Evolutionary conservation across 441 rosid genomes (phyloP).

Genomic region (Jatropha podagrica): DNA sequence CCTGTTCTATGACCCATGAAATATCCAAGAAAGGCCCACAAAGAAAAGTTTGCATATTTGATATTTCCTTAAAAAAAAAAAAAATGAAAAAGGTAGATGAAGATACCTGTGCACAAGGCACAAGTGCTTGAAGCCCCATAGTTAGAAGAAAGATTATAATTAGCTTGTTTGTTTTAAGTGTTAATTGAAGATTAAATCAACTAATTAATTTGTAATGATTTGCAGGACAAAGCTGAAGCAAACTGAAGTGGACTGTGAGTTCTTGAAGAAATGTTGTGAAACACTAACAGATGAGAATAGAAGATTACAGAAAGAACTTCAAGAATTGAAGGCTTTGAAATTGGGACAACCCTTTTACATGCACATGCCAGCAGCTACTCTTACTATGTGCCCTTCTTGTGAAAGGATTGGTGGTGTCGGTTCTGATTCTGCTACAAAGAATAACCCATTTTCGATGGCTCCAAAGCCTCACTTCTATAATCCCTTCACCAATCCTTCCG

Average conservation of each 20-base stretch:
- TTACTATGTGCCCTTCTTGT: constrained; percentile 95
- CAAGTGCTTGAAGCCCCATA: not conserved
- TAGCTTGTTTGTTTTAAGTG: not conserved
- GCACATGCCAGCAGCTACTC: constrained; percentile 92
- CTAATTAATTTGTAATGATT: not conserved
- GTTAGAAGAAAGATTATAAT: not conserved
- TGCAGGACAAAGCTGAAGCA: constrained; percentile 93
- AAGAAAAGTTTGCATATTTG: not conserved
- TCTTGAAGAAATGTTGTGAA: constrained; percentile 80
- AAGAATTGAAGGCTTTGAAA: constrained; percentile 73
- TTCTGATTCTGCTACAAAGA: constrained; percentile 37
- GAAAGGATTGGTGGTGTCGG: constrained; percentile 55
- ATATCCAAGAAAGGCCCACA: constrained; percentile 17
- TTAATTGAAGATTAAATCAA: not conserved
- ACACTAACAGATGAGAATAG: constrained; percentile 86
- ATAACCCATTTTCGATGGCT: constrained; percentile 53
- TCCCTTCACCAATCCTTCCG: constrained; percentile 76
- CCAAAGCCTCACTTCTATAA: constrained; percentile 61
- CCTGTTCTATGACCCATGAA: not conserved
- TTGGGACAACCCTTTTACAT: constrained; percentile 69
- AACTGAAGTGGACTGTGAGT: constrained; percentile 93
- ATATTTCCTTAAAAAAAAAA: no score
- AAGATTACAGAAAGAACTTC: constrained; percentile 79
- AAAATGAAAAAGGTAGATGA: not conserved
- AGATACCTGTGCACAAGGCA: not conserved